Conservation (phyloP, 2,329 filamentous ascomycete genomes). For the Pyrenochaeta sp. region DNA sequence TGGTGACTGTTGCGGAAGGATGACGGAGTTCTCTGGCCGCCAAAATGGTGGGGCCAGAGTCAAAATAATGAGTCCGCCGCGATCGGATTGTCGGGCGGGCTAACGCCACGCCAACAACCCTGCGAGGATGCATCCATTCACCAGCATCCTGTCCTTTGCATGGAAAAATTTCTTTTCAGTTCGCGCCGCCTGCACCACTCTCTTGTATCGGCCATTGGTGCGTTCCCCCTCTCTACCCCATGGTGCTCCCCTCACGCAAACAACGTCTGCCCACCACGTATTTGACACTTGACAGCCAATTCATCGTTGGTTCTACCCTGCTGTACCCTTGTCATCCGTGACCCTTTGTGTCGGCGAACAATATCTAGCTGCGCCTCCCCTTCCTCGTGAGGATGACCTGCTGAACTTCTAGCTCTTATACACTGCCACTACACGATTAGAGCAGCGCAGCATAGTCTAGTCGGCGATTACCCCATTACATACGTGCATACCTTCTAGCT, state of each 20-base stretch:
- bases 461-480: background rate
- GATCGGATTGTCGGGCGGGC: conserved; percentile 6
- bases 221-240: too few species aligned
- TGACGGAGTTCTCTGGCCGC: conserved; percentile 11
- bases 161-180: too few species aligned
- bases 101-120: conserved; percentile 7
- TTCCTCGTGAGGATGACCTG: too few species aligned
- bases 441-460: background rate
- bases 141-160: too few species aligned
- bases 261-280: background rate
- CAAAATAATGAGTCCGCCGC: conserved; percentile 14
- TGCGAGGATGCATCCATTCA: conserved; percentile 1
- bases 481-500: background rate
- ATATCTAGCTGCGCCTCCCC: too few species aligned
- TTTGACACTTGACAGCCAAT: background rate
- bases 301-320: too few species aligned
- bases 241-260: too few species aligned
- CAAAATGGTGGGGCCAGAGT: conserved; percentile 22
- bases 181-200: too few species aligned
- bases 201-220: too few species aligned
- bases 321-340: background rate
- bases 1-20: too few species aligned
- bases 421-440: background rate
- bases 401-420: too few species aligned
- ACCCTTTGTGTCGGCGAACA: too few species aligned